Evolutionary conservation across 129 eudicot genomes (phyloP).

Genomic region (Ambrosia artemisiifolia): DNA sequence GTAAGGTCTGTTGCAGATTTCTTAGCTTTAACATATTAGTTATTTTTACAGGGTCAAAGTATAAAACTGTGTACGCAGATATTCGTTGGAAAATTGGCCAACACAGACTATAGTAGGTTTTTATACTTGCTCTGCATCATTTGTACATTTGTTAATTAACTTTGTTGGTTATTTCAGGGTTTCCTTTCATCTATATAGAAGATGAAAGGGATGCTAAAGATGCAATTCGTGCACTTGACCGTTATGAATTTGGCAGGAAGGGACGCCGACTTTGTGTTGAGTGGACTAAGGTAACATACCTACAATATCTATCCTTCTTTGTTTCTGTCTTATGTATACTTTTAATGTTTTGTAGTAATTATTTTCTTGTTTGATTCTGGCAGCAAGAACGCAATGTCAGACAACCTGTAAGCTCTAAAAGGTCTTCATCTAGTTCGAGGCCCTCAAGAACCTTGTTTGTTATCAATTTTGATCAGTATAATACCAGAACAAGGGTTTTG

Average conservation of each 20-base stretch:
- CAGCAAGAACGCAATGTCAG: constrained; percentile 78
- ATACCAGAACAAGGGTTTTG: constrained; percentile 74
- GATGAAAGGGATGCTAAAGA: constrained; percentile 97
- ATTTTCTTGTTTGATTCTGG: constrained; percentile 8
- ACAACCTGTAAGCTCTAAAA: constrained; percentile 57
- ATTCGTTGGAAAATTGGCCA: constrained; percentile 19
- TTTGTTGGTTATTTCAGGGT: constrained; percentile 40
- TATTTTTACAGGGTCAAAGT: constrained; percentile 30
- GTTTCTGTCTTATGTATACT: background rate
- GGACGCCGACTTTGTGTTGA: constrained; percentile 97
- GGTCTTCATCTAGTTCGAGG: constrained; percentile 51
- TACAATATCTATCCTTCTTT: background rate
- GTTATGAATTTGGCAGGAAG: constrained; percentile 85
- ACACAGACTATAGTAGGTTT: constrained; percentile 14
- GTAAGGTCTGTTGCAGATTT: constrained; percentile 85
- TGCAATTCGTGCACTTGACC: constrained; percentile 85
- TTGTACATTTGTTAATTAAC: background rate
- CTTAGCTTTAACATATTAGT: constrained; percentile 47
- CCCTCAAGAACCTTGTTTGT: constrained; percentile 95
- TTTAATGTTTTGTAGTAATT: background rate
- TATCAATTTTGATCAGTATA: constrained; percentile 80
- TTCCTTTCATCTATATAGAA: constrained; percentile 89
- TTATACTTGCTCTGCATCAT: background rate
- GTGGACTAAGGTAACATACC: constrained; percentile 78
- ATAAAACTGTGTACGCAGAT: constrained; percentile 17